Evolutionary conservation across 2,329 filamentous ascomycete genomes (phyloP).

Genomic region (Claviceps arundinis): DNA sequence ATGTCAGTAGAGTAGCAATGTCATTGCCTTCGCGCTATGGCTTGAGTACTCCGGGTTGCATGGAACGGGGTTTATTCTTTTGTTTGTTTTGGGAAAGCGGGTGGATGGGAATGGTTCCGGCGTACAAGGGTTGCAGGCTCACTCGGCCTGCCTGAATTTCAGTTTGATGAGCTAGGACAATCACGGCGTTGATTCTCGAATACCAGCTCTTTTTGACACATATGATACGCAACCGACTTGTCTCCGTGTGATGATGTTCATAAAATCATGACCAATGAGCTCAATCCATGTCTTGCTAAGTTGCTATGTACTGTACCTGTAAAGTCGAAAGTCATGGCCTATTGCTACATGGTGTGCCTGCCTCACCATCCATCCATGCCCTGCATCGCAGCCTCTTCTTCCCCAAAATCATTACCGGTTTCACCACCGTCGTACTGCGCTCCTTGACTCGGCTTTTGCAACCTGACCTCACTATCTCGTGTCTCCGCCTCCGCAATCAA

Average conservation of each 20-base stretch:
- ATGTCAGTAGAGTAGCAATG: background rate
- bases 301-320: too few relatives aligned
- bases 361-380: slow-evolving; percentile 41
- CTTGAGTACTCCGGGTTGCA: background rate
- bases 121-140: slow-evolving; percentile 7
- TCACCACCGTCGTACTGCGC: too few relatives aligned
- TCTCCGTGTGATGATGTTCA: too few relatives aligned
- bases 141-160: background rate
- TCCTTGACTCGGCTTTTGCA: slow-evolving; percentile 5
- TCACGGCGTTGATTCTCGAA: too few relatives aligned
- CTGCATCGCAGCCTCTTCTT: slow-evolving; percentile 56
- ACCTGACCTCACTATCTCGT: slow-evolving; percentile 6
- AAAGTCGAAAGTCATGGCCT: background rate
- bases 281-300: too few relatives aligned
- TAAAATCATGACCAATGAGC: too few relatives aligned
- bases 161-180: too few relatives aligned
- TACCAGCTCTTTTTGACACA: too few relatives aligned
- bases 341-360: background rate
- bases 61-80: slow-evolving; percentile 4
- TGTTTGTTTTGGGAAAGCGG: background rate
- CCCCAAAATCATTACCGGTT: slow-evolving; percentile 32
- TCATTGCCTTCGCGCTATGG: too few relatives aligned
- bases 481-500: slow-evolving; percentile 36
- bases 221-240: too few relatives aligned
- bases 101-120: slow-evolving; percentile 3